These are phyloP conservation scores for Smallanthus sonchifolius DNA, from an alignment of 129 eudicot genomes.

Conservation along the genomic window DNA sequence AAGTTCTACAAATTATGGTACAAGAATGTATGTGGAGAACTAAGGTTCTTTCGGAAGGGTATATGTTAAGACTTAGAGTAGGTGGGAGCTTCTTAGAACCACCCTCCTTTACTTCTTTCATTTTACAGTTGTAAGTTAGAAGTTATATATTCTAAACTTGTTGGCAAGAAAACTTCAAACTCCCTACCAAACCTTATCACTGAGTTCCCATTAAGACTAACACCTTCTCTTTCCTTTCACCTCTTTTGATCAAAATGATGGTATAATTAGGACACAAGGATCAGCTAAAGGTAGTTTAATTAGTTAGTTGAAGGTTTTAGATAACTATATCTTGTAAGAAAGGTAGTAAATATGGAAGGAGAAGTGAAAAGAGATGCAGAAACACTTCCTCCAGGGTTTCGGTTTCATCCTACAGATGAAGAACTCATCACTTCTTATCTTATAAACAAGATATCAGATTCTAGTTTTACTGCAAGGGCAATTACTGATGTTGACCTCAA, in stretches of 20 bases:
- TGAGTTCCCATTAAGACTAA: constrained; percentile 16
- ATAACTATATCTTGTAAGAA: constrained; percentile 9
- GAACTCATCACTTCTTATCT: constrained; percentile 48
- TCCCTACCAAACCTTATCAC: constrained; percentile 32
- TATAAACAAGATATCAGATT: constrained; percentile 41
- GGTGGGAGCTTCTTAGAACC: constrained; percentile 46
- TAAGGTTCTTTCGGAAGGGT: constrained; percentile 33
- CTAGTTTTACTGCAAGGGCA: constrained; percentile 43
- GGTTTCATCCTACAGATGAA: constrained; percentile 52
- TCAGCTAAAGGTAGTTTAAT: background rate
- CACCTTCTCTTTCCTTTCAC: constrained; percentile 29
- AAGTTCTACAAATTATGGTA: background rate
- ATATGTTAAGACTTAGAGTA: constrained; percentile 40
- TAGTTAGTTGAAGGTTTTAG: constrained; percentile 13
- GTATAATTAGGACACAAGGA: background rate
- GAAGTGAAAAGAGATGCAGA: constrained; percentile 36
- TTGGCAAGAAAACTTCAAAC: constrained; percentile 27
- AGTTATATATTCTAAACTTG: constrained; percentile 16
- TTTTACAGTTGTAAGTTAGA: constrained; percentile 13
- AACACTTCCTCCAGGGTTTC: constrained; percentile 49
- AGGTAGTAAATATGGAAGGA: constrained; percentile 33
- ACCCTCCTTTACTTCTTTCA: constrained; percentile 16
- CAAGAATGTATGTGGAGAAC: constrained; percentile 8
- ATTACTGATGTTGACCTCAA: constrained; percentile 51
- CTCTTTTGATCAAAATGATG: constrained; percentile 27